A percentile compares a stretch with the other conserved stretches of the same genome.
Conservation (phyloP, 345 rosid species). For the Brassica carinata region DNA sequence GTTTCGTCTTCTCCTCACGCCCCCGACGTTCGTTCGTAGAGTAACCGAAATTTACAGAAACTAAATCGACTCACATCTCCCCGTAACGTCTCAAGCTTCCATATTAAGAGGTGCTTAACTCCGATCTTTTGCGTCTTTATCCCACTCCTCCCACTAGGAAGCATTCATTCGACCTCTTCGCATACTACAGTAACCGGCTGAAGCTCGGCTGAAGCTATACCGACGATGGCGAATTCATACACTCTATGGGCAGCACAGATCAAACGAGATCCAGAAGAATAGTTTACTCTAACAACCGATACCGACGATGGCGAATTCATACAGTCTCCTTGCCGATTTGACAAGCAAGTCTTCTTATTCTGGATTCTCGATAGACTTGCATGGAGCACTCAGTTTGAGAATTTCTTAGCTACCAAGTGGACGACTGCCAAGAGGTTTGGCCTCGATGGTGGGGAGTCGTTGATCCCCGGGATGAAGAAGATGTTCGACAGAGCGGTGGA, state of each 20-base stretch:
- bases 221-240: no score
- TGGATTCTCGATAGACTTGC: conserved; percentile 69
- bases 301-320: neutral
- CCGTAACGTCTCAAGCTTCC: no score
- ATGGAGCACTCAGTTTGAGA: conserved; percentile 86
- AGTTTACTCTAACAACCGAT: neutral
- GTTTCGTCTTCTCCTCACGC: no score
- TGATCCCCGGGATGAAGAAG: conserved; percentile 90
- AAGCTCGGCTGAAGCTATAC: neutral
- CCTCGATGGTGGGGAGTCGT: conserved; percentile 83
- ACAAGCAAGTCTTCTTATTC: no score
- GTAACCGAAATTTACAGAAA: no score
- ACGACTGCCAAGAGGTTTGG: conserved; percentile 85
- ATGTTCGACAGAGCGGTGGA: conserved; percentile 83
- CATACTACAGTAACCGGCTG: neutral
- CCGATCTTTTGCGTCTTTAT: neutral
- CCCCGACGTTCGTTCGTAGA: no score
- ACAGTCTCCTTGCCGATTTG: neutral
- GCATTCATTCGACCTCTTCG: neutral
- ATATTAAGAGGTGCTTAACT: neutral
- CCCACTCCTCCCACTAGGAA: neutral
- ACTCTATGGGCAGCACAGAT: neutral
- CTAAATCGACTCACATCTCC: no score
- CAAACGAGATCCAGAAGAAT: neutral
- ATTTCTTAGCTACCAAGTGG: conserved; percentile 90